phyloP scores from a whole-genome alignment of 1,284 basidiomycete species.

The Wolfiporia cocos region DNA sequence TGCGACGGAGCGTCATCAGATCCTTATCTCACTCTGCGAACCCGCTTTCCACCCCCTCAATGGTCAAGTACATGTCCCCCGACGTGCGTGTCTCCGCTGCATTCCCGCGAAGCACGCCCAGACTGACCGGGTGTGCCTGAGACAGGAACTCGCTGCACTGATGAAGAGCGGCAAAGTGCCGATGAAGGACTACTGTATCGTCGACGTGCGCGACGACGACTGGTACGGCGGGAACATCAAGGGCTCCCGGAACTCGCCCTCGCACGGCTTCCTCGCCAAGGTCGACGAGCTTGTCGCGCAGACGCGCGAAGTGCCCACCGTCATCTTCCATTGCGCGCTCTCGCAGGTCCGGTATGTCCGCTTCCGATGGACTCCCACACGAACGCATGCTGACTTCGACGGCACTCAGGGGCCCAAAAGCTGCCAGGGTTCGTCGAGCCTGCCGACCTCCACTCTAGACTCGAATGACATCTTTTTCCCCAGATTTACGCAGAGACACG shows the following conservation, averaged over 20 bases:
- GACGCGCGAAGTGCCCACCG: constrained; percentile 51
- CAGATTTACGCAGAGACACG: constrained; percentile 67
- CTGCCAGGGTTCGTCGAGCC: constrained; percentile 50
- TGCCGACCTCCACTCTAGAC: neutral
- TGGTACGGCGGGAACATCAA: constrained; percentile 72
- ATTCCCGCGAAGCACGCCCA: neutral
- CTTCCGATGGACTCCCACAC: neutral
- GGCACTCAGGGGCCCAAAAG: constrained; percentile 58
- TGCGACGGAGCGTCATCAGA: constrained; percentile 4
- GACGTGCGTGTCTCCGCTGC: constrained; percentile 18
- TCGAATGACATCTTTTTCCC: neutral
- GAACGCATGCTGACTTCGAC: constrained; percentile 3
- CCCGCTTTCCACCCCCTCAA: constrained; percentile 6
- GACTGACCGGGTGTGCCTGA: neutral
- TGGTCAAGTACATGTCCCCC: constrained; percentile 25
- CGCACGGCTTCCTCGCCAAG: constrained; percentile 44
- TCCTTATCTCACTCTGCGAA: constrained; percentile 1
- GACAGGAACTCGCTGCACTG: constrained; percentile 58
- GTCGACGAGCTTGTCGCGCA: constrained; percentile 55
- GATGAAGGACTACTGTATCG: constrained; percentile 61
- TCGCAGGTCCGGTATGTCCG: constrained; percentile 64
- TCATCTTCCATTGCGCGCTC: constrained; percentile 73
- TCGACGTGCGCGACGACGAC: constrained; percentile 78
- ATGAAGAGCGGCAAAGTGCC: constrained; percentile 56
- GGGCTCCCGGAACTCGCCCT: constrained; percentile 55